Evolutionary conservation across 495 filamentous ascomycete species (phyloP).

Genomic region (Xylaria flabelliformis): DNA sequence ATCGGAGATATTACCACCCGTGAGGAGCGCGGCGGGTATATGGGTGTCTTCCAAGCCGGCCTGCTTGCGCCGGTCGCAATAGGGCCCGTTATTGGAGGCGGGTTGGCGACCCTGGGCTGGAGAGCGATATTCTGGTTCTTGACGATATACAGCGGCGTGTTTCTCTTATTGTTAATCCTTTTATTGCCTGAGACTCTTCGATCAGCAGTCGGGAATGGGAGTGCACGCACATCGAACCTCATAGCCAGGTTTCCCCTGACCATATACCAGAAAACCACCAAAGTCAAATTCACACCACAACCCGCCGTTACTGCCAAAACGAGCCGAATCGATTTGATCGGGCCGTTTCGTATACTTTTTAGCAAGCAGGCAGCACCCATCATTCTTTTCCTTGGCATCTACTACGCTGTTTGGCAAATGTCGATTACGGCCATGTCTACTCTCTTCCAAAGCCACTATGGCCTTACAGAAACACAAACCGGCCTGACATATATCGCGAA

Average conservation of each 20-base stretch:
- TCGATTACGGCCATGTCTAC: constrained; percentile 61
- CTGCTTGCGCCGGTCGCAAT: constrained; percentile 55
- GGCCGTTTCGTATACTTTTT: constrained; percentile 54
- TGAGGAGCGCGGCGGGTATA: constrained; percentile 60
- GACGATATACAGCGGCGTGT: constrained; percentile 53
- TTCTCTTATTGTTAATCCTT: constrained; percentile 49
- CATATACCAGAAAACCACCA: constrained; percentile 43
- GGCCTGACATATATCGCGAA: constrained; percentile 60
- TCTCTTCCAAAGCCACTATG: constrained; percentile 54
- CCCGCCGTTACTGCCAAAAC: constrained; percentile 29
- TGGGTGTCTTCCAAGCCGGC: constrained; percentile 61
- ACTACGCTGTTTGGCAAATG: constrained; percentile 65
- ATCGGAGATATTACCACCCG: constrained; percentile 62
- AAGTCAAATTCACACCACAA: constrained; percentile 32
- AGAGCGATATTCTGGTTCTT: constrained; percentile 65
- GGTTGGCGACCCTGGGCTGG: constrained; percentile 60
- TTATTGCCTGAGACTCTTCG: constrained; percentile 62
- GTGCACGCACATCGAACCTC: constrained; percentile 36
- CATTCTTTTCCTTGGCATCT: constrained; percentile 57
- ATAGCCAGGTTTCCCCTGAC: constrained; percentile 46
- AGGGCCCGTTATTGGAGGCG: constrained; percentile 63
- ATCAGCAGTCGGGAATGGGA: constrained; percentile 60
- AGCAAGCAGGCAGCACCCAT: constrained; percentile 52
- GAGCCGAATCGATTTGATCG: constrained; percentile 47
- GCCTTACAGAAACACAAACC: constrained; percentile 53